Percentiles rank a stretch among this genome's conserved stretches.
These are phyloP conservation scores for Umbelopsis ramanniana DNA, from an alignment of 192 early-diverging fungal species.

Conservation along the genomic window DNA sequence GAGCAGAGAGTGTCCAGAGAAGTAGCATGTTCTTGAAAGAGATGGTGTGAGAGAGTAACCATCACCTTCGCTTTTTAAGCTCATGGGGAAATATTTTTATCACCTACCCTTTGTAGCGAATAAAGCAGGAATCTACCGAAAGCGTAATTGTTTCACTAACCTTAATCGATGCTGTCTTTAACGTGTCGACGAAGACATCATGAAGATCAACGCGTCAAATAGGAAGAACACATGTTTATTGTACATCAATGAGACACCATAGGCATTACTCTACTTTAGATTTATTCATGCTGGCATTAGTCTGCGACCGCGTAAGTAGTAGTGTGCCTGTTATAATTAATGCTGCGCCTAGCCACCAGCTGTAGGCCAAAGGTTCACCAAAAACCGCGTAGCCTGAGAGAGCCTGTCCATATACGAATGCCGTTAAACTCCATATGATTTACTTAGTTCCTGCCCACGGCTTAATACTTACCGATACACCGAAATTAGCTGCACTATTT, in stretches of 20 bases:
- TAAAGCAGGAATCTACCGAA: not conserved
- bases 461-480: conserved; percentile 53
- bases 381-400: conserved; percentile 75
- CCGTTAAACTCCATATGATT: not conserved
- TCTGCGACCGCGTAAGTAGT: not conserved
- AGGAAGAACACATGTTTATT: no score
- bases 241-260: no score
- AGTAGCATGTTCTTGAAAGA: not conserved
- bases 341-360: conserved; percentile 87
- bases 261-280: not conserved
- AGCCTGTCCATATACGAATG: conserved; percentile 51
- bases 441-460: not conserved
- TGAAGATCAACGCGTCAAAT: no score
- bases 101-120: not conserved
- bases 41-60: not conserved
- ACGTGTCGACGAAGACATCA: not conserved
- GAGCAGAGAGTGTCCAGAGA: not conserved
- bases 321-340: conserved; percentile 71
- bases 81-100: not conserved
- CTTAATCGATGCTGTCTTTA: not conserved
- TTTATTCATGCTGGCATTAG: not conserved
- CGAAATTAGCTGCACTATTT: conserved; percentile 82
- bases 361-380: conserved; percentile 68
- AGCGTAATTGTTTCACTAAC: not conserved
- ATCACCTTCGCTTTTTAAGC: no score